Evolutionary conservation across 768 basidiomycete species (phyloP), one percentile per base, ranked within the genome.

Genomic region (Leucocoprinus leucothites): DNA sequence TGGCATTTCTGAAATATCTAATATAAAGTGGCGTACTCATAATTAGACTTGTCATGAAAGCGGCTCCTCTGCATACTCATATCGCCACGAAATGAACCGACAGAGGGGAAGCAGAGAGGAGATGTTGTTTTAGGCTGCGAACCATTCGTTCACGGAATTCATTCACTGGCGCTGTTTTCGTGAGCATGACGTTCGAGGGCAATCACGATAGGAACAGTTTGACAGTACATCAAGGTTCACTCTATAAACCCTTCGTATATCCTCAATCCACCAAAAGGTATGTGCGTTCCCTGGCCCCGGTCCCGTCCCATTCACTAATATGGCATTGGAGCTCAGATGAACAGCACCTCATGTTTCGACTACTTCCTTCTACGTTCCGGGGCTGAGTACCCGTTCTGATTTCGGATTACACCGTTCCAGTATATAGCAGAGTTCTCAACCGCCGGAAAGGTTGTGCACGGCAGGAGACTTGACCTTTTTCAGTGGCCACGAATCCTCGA

Each of bases 21-120:
- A 45, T 44, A 44, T 53, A 44, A 53, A 22, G 42, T 36, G 51
- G 42, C 42, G 51, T 31, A 34, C 44, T 44, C 43, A 22, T 44
- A 36, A 36, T 45, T 21, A 36, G 35, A 11, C 34, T 25, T 19
- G 34, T 53, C 22, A 41, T 13, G 34, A 53, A n/a, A 38, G 38
- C 38, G 6, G 35, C 50, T 41, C 50, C 50, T 51, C 40, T n/a
- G n/a, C 19, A 53, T 44, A 14, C 44, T 36, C 44, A 22, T 46
- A 19, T 38, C 36, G 9, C 44, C 18, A 53, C 31, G 28, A 50
- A 21, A 46, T 44, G 26, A 52, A 31, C n/a, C 28, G 5, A 43
- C 13, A 19, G 52, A 53, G 45, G 44, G 28, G 18, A 38, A 36
- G 21, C 42, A 45, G 26, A 46, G 43, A 53, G 52, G 44, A 36